A percentile compares a stretch with the other conserved stretches of the same genome.
Evolutionary conservation across 106 monocot species (phyloP).

Genomic region (Acorus gramineus): DNA sequence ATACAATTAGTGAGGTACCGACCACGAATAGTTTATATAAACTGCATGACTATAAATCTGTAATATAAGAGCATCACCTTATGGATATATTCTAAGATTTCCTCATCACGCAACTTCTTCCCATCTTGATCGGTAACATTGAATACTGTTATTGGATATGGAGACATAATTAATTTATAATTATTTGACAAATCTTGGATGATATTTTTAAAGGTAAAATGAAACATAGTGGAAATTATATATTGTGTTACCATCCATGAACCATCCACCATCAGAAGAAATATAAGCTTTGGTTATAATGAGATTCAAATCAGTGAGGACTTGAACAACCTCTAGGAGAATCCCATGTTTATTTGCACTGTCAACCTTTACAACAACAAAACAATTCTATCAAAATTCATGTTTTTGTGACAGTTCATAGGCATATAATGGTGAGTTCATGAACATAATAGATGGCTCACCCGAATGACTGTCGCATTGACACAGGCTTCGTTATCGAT

Average conservation of each 20-base stretch:
- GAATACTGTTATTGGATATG: conserved; percentile 12
- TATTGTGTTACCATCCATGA: conserved; percentile 25
- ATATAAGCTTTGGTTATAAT: conserved; percentile 27
- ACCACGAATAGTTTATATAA: no score
- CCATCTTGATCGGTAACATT: conserved; percentile 29
- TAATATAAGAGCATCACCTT: conserved; percentile 8
- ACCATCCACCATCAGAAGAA: conserved; percentile 28
- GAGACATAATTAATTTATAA: no score
- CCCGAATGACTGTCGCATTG: conserved; percentile 5
- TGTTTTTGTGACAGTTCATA: no score
- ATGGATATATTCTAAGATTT: conserved; percentile 8
- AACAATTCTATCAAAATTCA: not conserved
- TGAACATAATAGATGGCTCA: not conserved
- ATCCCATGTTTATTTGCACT: conserved; percentile 23
- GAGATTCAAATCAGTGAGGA: conserved; percentile 30
- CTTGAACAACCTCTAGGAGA: conserved; percentile 29
- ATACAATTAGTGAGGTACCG: not conserved
- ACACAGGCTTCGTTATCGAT: conserved; percentile 2
- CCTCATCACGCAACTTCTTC: conserved; percentile 13
- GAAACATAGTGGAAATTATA: not conserved
- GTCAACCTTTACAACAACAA: conserved; percentile 12
- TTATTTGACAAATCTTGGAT: no score
- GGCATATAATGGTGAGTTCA: not conserved
- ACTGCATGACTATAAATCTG: no score
- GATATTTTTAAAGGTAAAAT: not conserved